phyloP scores from a whole-genome alignment of 2,329 filamentous ascomycete genomes.

The Fusarium devonianum region DNA sequence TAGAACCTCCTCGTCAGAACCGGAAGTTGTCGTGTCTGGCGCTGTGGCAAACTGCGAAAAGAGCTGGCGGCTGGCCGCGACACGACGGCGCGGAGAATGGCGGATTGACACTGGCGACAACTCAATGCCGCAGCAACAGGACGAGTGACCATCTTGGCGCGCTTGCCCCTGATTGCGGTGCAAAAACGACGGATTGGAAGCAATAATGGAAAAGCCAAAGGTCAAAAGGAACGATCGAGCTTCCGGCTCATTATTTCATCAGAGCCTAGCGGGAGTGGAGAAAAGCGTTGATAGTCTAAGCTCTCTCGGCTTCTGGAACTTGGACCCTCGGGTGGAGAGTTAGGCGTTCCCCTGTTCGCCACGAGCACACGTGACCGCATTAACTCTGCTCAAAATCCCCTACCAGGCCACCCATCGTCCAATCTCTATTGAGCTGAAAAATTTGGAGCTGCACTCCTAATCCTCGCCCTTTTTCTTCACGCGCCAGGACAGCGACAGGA shows the following conservation, averaged over 20 bases:
- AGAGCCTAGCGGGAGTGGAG: slow-evolving; percentile 19
- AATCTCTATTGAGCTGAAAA: slow-evolving; percentile 37
- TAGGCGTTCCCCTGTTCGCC: slow-evolving; percentile 8
- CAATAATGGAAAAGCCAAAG: slow-evolving; percentile 4
- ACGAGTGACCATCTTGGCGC: slow-evolving; percentile 43
- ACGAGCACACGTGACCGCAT: slow-evolving; percentile 33
- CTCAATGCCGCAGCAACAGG: slow-evolving; percentile 41
- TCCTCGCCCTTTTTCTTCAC: slow-evolving; percentile 26
- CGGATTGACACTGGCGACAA: slow-evolving; percentile 44
- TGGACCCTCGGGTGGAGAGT: slow-evolving; percentile 11
- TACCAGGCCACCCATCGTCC: slow-evolving; percentile 5
- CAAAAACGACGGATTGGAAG: background rate
- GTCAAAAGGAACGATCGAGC: slow-evolving; percentile 1
- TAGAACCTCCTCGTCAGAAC: slow-evolving; percentile 35
- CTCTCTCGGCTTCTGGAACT: slow-evolving; percentile 11
- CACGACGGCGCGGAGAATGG: slow-evolving; percentile 43
- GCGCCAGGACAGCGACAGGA: slow-evolving; percentile 35
- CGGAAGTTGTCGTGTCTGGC: slow-evolving; percentile 24
- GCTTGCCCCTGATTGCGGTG: background rate
- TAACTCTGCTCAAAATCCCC: slow-evolving; percentile 9
- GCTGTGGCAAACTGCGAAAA: slow-evolving; percentile 37
- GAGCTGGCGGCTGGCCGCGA: slow-evolving; percentile 29
- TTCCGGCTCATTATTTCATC: slow-evolving; percentile 17
- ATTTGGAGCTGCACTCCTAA: slow-evolving; percentile 37
- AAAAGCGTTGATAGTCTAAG: slow-evolving; percentile 14